phyloP scores from a whole-genome alignment of 2,329 filamentous ascomycete genomes.

The Epichloe aotearoae region DNA sequence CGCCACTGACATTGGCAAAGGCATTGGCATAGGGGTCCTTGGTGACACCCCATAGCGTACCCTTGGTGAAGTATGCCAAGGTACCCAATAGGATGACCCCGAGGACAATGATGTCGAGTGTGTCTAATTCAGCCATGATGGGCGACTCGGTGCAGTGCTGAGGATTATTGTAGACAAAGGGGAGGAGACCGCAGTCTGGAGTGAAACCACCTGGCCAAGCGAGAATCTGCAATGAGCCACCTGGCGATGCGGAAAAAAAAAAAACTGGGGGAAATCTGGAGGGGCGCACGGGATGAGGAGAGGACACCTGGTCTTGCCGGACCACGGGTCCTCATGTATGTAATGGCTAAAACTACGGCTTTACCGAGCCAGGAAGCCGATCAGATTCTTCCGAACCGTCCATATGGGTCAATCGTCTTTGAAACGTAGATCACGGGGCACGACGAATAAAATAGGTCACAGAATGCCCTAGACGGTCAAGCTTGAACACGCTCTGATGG shows the following conservation, averaged over 20 bases:
- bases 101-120: constrained; percentile 87
- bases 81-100: constrained; percentile 73
- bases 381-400: too few species aligned
- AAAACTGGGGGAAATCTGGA: background rate
- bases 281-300: background rate
- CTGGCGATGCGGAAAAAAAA: background rate
- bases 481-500: too few species aligned
- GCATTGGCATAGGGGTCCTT: constrained; percentile 81
- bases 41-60: constrained; percentile 77
- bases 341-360: too few species aligned
- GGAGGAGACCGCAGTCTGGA: background rate
- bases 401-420: too few species aligned
- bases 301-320: background rate
- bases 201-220: background rate
- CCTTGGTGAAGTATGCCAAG: constrained; percentile 94
- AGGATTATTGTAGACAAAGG: background rate
- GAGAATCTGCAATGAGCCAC: background rate
- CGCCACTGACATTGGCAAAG: constrained; percentile 53
- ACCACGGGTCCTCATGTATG: too few species aligned
- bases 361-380: too few species aligned
- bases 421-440: too few species aligned
- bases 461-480: too few species aligned
- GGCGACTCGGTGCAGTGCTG: background rate
- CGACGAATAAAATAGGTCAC: too few species aligned
- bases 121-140: constrained; percentile 87